Conservation (phyloP, 1,284 basidiomycete species). For the Meira miltonrushii region DNA sequence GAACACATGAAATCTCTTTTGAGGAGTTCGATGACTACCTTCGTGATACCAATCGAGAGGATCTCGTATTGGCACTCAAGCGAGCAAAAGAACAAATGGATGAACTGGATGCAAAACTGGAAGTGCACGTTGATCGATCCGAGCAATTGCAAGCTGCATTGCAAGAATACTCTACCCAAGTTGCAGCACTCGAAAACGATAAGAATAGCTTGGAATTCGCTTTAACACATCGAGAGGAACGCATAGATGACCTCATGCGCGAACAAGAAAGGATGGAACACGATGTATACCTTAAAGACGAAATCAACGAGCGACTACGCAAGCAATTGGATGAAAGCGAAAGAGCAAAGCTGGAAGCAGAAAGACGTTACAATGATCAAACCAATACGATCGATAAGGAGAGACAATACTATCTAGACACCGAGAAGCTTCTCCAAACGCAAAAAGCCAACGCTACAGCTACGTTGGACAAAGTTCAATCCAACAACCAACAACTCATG, state of each 20-base stretch:
- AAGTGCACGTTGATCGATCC: constrained; percentile 23
- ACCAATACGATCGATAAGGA: constrained; percentile 41
- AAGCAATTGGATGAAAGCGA: constrained; percentile 35
- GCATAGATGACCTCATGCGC: constrained; percentile 35
- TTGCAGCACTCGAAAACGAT: constrained; percentile 21
- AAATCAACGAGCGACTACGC: constrained; percentile 32
- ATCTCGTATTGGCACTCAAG: constrained; percentile 34
- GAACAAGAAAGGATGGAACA: constrained; percentile 41
- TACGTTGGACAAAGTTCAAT: constrained; percentile 30
- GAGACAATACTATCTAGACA: constrained; percentile 37
- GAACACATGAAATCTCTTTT: constrained; percentile 26
- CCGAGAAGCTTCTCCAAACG: constrained; percentile 33
- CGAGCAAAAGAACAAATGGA: constrained; percentile 45
- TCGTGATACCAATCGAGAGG: constrained; percentile 27
- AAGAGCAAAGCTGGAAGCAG: constrained; percentile 26
- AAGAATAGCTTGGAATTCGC: constrained; percentile 19
- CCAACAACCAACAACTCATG: constrained; percentile 27
- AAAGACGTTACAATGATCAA: constrained; percentile 33
- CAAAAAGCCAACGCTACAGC: constrained; percentile 28
- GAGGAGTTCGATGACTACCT: constrained; percentile 41
- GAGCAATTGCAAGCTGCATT: constrained; percentile 28
- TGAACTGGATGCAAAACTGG: constrained; percentile 29
- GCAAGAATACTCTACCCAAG: constrained; percentile 19
- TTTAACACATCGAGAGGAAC: constrained; percentile 33
- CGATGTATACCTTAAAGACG: constrained; percentile 32